phyloP scores from a whole-genome alignment of 257 asterid species.

The Mitragyna speciosa region DNA sequence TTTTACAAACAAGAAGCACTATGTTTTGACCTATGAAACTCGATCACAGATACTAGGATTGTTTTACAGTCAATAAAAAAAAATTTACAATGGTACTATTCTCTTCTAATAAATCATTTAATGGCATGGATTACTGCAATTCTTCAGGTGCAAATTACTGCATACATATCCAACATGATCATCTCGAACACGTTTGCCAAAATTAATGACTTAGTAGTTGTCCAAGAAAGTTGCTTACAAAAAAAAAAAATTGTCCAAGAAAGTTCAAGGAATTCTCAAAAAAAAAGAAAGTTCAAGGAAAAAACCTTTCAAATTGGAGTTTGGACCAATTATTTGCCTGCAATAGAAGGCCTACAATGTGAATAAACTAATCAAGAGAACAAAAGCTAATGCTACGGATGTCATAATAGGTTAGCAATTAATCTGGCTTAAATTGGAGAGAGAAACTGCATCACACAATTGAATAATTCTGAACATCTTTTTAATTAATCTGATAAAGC shows the following conservation, averaged over 20 bases:
- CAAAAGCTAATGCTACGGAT: neutral
- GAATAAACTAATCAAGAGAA: neutral
- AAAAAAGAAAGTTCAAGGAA: too few species aligned
- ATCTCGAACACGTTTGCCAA: too few species aligned
- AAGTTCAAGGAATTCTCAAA: too few species aligned
- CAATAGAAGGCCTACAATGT: neutral
- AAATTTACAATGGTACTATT: neutral
- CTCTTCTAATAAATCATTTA: neutral
- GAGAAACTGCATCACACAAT: neutral
- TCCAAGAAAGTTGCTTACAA: too few species aligned
- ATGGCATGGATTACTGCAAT: neutral
- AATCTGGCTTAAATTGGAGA: neutral
- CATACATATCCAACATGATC: neutral
- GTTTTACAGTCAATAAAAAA: neutral
- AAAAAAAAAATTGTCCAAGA: too few species aligned
- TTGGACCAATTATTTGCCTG: too few species aligned
- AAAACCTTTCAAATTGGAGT: too few species aligned
- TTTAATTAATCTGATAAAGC: neutral
- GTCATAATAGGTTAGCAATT: neutral
- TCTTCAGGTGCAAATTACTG: neutral
- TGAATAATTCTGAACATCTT: neutral
- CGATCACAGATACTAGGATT: neutral
- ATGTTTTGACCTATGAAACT: neutral
- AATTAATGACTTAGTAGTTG: too few species aligned
- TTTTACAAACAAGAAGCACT: too few species aligned